Conservation (phyloP, 257 asterid genomes). For the Capsicum chinense region DNA sequence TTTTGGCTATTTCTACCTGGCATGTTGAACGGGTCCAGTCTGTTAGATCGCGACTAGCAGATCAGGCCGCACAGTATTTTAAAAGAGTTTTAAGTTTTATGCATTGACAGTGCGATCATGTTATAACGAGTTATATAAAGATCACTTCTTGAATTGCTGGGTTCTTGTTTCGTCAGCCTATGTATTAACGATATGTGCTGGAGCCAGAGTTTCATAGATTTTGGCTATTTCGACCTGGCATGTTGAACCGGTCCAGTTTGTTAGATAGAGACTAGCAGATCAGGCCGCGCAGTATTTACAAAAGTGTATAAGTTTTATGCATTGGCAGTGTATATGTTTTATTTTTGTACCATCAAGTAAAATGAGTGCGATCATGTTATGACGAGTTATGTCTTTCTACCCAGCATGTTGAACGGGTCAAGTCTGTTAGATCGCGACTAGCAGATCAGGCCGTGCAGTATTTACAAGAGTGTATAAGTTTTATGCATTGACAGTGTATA, state of each 20-base stretch:
- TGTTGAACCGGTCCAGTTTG: neutral
- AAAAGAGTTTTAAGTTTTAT: neutral
- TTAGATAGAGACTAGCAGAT: neutral
- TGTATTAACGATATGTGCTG: neutral
- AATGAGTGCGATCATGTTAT: neutral
- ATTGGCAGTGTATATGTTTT: neutral
- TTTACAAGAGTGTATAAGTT: neutral
- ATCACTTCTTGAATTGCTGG: neutral
- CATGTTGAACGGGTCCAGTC: too few species aligned
- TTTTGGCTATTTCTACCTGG: neutral
- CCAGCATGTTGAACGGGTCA: too few species aligned
- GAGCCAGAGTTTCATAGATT: neutral
- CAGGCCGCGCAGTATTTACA: neutral
- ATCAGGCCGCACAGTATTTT: too few species aligned
- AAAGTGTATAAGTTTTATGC: neutral
- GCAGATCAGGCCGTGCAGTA: too few species aligned
- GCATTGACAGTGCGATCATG: too few species aligned
- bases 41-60: too few species aligned
- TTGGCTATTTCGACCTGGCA: neutral
- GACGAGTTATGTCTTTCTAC: too few species aligned
- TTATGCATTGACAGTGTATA: too few species aligned
- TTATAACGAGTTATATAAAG: neutral
- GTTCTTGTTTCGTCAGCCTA: neutral
- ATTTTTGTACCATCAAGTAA: neutral
- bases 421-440: too few species aligned